These are phyloP conservation scores for Erodium trifolium DNA, from an alignment of 441 rosid genomes.

Conservation along the genomic window DNA sequence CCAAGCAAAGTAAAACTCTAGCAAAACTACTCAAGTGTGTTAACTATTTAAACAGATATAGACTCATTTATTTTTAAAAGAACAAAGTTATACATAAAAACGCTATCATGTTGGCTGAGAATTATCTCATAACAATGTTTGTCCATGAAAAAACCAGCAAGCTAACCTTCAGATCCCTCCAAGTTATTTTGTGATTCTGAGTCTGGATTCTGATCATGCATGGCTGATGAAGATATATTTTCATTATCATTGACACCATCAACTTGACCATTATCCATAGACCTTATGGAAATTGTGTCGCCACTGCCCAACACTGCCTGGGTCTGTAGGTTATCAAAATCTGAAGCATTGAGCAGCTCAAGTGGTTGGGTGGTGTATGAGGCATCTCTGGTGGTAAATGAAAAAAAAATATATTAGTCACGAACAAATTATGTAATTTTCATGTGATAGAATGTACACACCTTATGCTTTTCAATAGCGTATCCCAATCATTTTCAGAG, in stretches of 20 bases:
- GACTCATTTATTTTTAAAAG: neutral
- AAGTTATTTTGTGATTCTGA: slow-evolving; percentile 27
- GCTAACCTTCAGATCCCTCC: slow-evolving; percentile 69
- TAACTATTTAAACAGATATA: too few relatives aligned
- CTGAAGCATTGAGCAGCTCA: slow-evolving; percentile 84
- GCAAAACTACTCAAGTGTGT: neutral
- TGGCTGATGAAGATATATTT: slow-evolving; percentile 27
- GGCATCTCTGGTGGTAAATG: slow-evolving; percentile 64
- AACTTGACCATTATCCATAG: slow-evolving; percentile 19
- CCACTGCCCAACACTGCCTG: slow-evolving; percentile 28
- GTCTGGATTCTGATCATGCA: slow-evolving; percentile 30
- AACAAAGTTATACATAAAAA: slow-evolving; percentile 2
- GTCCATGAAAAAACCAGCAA: slow-evolving; percentile 6
- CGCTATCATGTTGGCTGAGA: slow-evolving; percentile 10
- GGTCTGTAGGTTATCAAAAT: slow-evolving; percentile 45
- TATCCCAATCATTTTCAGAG: slow-evolving; percentile 94
- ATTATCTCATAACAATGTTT: neutral
- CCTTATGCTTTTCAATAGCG: slow-evolving; percentile 97
- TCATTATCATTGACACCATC: slow-evolving; percentile 39
- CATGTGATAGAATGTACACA: slow-evolving; percentile 25
- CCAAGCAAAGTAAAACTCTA: neutral
- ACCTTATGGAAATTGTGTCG: slow-evolving; percentile 15
- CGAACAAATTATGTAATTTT: slow-evolving; percentile 7
- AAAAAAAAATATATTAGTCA: slow-evolving; percentile 15
- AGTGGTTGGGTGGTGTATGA: slow-evolving; percentile 96